Evolutionary conservation across 805 yeast species (phyloP).

Genomic region (Ogataea degrootiae): DNA sequence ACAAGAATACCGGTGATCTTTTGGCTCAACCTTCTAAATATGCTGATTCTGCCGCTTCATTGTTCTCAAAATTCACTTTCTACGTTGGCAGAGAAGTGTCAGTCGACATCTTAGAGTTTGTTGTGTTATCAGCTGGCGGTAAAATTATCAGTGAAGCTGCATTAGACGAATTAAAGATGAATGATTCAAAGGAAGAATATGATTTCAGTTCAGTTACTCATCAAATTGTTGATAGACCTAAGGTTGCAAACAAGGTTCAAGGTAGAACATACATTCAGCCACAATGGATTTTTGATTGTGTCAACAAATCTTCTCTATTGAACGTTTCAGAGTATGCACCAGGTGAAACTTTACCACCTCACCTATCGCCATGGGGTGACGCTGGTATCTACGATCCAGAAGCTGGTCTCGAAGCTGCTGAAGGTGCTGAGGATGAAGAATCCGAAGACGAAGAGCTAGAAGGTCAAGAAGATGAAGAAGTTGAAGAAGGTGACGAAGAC

Average conservation of each 20-base stretch:
- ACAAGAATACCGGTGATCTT: conserved; percentile 61
- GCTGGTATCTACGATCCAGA: conserved; percentile 85
- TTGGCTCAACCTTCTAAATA: conserved; percentile 66
- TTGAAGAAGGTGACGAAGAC: conserved; percentile 46
- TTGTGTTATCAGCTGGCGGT: conserved; percentile 85
- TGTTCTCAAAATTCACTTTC: conserved; percentile 74
- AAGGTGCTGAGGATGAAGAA: conserved; percentile 38
- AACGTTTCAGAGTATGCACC: conserved; percentile 84
- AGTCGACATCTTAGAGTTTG: conserved; percentile 82
- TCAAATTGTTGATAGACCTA: conserved; percentile 92
- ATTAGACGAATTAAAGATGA: conserved; percentile 61
- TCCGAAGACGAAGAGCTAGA: conserved; percentile 45
- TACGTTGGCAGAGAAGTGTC: conserved; percentile 95
- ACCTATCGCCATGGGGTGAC: conserved; percentile 98
- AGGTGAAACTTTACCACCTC: conserved; percentile 95
- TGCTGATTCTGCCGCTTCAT: conserved; percentile 54
- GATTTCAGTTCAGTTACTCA: conserved; percentile 77
- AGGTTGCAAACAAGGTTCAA: conserved; percentile 65
- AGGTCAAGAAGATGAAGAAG: conserved; percentile 47
- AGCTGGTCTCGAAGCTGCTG: conserved; percentile 38
- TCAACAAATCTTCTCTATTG: conserved; percentile 70
- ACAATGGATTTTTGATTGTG: conserved; percentile 93
- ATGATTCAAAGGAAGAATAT: conserved; percentile 44
- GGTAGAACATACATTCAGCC: conserved; percentile 96
- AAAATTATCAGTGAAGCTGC: conserved; percentile 80